These are phyloP conservation scores for Tetrapyrgos nigripes DNA, from an alignment of 1,284 basidiomycete species.

Conservation along the genomic window DNA sequence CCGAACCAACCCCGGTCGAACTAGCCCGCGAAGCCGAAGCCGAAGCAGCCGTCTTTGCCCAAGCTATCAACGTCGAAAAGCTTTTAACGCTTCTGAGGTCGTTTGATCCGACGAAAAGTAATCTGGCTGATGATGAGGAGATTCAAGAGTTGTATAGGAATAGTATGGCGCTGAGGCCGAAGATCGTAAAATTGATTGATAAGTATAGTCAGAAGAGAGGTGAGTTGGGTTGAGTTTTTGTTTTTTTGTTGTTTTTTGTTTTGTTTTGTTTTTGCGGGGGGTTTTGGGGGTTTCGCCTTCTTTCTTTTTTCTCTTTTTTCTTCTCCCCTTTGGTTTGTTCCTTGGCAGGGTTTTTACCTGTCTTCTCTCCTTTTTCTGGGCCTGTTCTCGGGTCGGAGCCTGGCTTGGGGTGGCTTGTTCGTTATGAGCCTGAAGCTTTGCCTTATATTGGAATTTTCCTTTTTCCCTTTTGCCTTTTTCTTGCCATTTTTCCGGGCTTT, in stretches of 20 bases:
- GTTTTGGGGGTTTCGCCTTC: background rate
- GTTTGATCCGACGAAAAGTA: slow-evolving; percentile 72
- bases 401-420: too few species aligned
- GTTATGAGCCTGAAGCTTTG: too few species aligned
- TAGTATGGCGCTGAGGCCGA: slow-evolving; percentile 88
- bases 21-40: slow-evolving; percentile 87
- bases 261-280: background rate
- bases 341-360: too few species aligned
- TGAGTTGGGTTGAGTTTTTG: slow-evolving; percentile 32
- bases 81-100: slow-evolving; percentile 82
- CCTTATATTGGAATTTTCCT: too few species aligned
- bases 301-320: background rate
- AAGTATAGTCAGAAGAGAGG: slow-evolving; percentile 97
- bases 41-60: slow-evolving; percentile 87
- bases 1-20: slow-evolving; percentile 84
- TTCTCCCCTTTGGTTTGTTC: too few species aligned
- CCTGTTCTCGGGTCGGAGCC: too few species aligned
- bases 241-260: background rate
- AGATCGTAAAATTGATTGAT: slow-evolving; percentile 96
- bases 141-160: slow-evolving; percentile 94
- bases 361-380: too few species aligned
- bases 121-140: slow-evolving; percentile 93
- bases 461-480: too few species aligned
- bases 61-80: slow-evolving; percentile 89
- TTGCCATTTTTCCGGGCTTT: too few species aligned